These are phyloP conservation scores for Amesomyces nigricolor DNA, from an alignment of 2,329 filamentous ascomycete genomes.

Conservation along the genomic window DNA sequence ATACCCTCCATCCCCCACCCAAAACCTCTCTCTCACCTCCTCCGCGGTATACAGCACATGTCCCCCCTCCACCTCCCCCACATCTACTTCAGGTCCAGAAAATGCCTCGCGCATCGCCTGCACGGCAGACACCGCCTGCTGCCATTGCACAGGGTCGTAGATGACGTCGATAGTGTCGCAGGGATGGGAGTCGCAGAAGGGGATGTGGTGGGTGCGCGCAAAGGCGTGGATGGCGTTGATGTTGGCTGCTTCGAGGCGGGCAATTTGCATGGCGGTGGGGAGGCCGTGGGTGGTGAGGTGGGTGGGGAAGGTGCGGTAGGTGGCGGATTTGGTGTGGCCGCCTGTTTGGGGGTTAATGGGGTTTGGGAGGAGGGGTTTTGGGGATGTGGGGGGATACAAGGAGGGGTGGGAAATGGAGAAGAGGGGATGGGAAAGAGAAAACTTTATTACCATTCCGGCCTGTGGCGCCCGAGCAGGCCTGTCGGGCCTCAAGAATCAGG, in stretches of 20 bases:
- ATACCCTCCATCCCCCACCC: constrained; percentile 22
- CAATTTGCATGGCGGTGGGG: constrained; percentile 45
- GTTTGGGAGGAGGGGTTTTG: neutral
- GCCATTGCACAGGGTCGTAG: constrained; percentile 43
- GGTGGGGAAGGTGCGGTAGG: constrained; percentile 45
- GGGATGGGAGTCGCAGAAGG: constrained; percentile 42
- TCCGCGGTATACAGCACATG: constrained; percentile 41
- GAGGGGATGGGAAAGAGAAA: neutral
- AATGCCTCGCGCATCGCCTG: constrained; percentile 42
- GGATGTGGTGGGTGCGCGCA: constrained; percentile 39
- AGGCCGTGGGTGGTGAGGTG: constrained; percentile 43
- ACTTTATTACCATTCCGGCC: constrained; percentile 45
- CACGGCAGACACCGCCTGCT: constrained; percentile 40
- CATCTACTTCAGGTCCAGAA: constrained; percentile 22
- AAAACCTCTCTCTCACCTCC: constrained; percentile 38
- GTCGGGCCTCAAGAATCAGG: constrained; percentile 59
- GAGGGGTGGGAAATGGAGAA: neutral
- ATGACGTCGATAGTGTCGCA: constrained; percentile 54
- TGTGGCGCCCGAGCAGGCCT: constrained; percentile 61
- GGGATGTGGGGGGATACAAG: neutral
- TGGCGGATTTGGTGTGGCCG: constrained; percentile 40
- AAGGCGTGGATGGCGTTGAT: constrained; percentile 52
- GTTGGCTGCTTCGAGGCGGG: constrained; percentile 46
- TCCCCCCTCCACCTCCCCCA: constrained; percentile 26
- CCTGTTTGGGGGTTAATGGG: constrained; percentile 24